A percentile compares a stretch with the other conserved stretches of the same genome.
Evolutionary conservation across 805 yeast species (phyloP).

Genomic region (Candida sithepensis): DNA sequence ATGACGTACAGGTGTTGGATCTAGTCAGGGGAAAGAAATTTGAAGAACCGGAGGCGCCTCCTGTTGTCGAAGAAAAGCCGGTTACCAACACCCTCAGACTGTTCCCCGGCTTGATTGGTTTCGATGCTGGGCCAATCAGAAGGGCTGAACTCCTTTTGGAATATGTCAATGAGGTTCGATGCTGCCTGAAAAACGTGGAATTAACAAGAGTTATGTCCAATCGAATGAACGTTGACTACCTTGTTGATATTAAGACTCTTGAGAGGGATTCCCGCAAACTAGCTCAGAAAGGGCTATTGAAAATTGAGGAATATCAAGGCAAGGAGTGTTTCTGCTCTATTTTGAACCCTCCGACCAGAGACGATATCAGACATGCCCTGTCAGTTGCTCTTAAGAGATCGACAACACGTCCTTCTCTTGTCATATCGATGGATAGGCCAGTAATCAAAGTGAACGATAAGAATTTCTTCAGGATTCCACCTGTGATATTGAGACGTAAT

Average conservation of each 20-base stretch:
- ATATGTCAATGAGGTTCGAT: constrained; percentile 43
- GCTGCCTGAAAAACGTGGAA: constrained; percentile 38
- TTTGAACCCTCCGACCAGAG: constrained; percentile 11
- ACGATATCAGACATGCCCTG: constrained; percentile 7
- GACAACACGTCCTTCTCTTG: constrained; percentile 1
- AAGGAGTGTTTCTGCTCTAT: constrained; percentile 12
- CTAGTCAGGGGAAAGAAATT: neutral
- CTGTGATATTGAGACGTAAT: constrained; percentile 1
- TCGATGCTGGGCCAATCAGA: constrained; percentile 27
- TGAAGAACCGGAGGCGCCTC: neutral
- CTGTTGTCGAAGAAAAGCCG: neutral
- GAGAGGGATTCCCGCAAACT: constrained; percentile 40
- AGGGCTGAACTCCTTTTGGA: constrained; percentile 32
- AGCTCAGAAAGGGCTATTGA: constrained; percentile 25
- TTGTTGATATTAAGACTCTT: constrained; percentile 54
- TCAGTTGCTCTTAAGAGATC: neutral
- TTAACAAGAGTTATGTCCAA: constrained; percentile 41
- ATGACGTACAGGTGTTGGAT: neutral
- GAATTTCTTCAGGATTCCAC: constrained; percentile 22
- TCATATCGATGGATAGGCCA: constrained; percentile 6
- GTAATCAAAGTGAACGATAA: constrained; percentile 19
- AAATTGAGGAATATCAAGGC: constrained; percentile 5
- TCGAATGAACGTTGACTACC: constrained; percentile 34
- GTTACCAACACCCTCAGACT: neutral
- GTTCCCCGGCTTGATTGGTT: constrained; percentile 24